A percentile compares a stretch with the other conserved stretches of the same genome.
Conservation (phyloP, 2,329 filamentous ascomycete genomes). For the Aspergillus nomiae region DNA sequence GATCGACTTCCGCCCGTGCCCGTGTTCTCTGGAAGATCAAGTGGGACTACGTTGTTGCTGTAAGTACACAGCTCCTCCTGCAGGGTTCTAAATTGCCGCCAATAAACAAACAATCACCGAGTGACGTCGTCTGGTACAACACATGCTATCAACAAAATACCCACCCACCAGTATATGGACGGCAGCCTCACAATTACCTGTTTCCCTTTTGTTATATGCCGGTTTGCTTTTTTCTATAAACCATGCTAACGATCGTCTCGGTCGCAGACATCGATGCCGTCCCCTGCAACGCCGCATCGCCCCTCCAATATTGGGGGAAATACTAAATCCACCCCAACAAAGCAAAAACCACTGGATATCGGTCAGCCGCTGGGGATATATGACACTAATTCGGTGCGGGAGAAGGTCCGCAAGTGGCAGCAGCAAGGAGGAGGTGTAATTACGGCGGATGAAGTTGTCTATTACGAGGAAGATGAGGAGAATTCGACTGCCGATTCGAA, state of each 20-base stretch:
- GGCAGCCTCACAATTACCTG: slow-evolving; percentile 9
- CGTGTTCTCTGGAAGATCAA: slow-evolving; percentile 1
- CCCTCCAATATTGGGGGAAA: slow-evolving; percentile 54
- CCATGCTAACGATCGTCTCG: slow-evolving; percentile 16
- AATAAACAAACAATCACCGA: slow-evolving; percentile 14
- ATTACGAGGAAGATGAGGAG: slow-evolving; percentile 57
- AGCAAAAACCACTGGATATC: slow-evolving; percentile 53
- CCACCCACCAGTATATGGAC: neutral
- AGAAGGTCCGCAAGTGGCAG: slow-evolving; percentile 84
- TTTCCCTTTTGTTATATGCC: neutral
- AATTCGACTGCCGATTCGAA: slow-evolving; percentile 28
- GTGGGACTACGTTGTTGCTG: neutral
- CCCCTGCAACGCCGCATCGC: slow-evolving; percentile 40
- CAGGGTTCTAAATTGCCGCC: neutral
- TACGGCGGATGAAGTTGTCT: slow-evolving; percentile 59
- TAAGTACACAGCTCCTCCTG: neutral
- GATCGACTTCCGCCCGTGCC: neutral
- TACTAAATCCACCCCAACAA: slow-evolving; percentile 59
- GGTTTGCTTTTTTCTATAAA: neutral
- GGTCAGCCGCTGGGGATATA: slow-evolving; percentile 57
- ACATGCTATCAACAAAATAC: slow-evolving; percentile 7
- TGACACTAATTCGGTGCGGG: slow-evolving; percentile 68
- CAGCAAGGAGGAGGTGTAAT: slow-evolving; percentile 71
- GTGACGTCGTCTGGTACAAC: slow-evolving; percentile 16
- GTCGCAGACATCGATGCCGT: slow-evolving; percentile 41